Percentiles rank a stretch among this genome's conserved stretches.
Conservation (phyloP, 768 basidiomycete species). For the Mycena indigotica region DNA sequence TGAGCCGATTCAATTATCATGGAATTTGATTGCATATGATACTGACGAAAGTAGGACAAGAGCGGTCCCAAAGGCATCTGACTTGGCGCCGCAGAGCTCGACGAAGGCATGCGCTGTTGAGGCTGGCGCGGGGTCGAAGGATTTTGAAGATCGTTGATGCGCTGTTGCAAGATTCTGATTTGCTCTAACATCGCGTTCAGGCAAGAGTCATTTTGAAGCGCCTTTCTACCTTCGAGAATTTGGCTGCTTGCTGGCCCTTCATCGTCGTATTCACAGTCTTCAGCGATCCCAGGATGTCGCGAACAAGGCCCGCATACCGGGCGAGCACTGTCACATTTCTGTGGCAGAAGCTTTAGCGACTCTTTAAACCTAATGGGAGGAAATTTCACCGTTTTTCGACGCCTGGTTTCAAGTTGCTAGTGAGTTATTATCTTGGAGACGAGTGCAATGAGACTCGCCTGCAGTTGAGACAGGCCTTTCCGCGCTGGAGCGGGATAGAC, state of each 20-base stretch:
- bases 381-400: slow-evolving; percentile 11
- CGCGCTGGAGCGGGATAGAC: slow-evolving; percentile 11
- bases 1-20: not conserved
- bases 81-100: not conserved
- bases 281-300: slow-evolving; percentile 1
- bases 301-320: slow-evolving; percentile 21
- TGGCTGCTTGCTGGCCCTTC: slow-evolving; percentile 13
- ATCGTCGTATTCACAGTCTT: slow-evolving; percentile 21
- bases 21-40: too few species aligned
- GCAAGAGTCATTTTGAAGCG: not conserved
- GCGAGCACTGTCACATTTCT: slow-evolving; percentile 20
- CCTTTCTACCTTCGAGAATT: slow-evolving; percentile 14
- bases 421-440: not conserved
- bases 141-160: slow-evolving; percentile 15
- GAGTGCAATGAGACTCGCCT: slow-evolving; percentile 6
- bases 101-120: not conserved
- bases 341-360: not conserved
- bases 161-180: slow-evolving; percentile 15
- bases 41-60: slow-evolving; percentile 15
- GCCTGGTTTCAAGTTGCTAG: not conserved
- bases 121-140: not conserved
- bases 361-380: not conserved
- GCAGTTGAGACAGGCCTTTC: slow-evolving; percentile 16
- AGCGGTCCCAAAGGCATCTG: slow-evolving; percentile 15
- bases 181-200: slow-evolving; percentile 8